A percentile compares a stretch with the other conserved stretches of the same genome.
Conservation (phyloP, 257 asterid species). For the Pogostemon cablin region DNA sequence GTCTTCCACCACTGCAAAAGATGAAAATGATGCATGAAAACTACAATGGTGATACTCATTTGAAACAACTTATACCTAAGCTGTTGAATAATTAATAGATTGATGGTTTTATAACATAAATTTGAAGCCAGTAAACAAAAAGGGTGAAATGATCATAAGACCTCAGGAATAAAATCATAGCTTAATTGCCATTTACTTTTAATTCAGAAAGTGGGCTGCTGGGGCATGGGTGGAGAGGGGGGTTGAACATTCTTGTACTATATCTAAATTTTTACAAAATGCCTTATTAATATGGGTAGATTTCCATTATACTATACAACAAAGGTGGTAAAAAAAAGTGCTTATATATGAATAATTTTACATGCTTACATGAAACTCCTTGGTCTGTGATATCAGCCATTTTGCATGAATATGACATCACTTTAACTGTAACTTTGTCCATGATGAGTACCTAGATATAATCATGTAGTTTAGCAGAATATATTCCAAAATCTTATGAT, state of each 20-base stretch:
- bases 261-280: not conserved
- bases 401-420: conserved; percentile 92
- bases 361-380: conserved; percentile 88
- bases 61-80: not conserved
- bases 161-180: conserved; percentile 2
- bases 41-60: conserved; percentile 14
- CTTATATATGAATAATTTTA: conserved; percentile 10
- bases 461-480: conserved; percentile 10
- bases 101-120: not conserved
- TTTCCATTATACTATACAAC: not conserved
- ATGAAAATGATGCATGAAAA: conserved; percentile 12
- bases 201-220: not conserved
- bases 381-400: conserved; percentile 98
- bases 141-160: not conserved
- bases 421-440: conserved; percentile 97
- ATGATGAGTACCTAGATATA: conserved; percentile 86
- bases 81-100: conserved; percentile 12
- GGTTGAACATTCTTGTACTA: conserved; percentile 12
- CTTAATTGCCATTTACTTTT: not conserved
- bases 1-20: conserved; percentile 93
- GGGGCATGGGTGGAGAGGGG: too few species aligned
- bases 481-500: not conserved
- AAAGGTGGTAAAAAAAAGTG: not conserved
- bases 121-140: conserved; percentile 7
- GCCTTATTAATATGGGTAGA: not conserved